phyloP scores from a whole-genome alignment of 108 stramenopile genomes.

The Nitzschia palea region DNA sequence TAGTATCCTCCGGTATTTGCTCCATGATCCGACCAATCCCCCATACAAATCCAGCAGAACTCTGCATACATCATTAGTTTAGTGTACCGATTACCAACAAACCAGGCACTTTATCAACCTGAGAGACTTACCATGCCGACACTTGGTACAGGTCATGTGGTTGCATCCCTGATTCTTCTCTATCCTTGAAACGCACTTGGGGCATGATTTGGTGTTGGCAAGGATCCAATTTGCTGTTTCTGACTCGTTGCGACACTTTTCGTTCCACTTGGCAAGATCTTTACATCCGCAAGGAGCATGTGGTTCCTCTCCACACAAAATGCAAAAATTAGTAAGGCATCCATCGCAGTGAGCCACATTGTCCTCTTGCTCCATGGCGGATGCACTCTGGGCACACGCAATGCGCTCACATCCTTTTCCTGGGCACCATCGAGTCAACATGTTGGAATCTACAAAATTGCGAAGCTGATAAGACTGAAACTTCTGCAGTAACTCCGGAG shows the following conservation, averaged over 20 bases:
- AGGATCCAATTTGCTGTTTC: slow-evolving; percentile 99
- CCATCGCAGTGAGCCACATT: slow-evolving; percentile 62
- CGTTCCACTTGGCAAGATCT: slow-evolving; percentile 84
- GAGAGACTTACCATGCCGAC: slow-evolving; percentile 14
- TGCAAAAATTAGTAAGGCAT: slow-evolving; percentile 83
- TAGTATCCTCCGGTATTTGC: slow-evolving; percentile 98
- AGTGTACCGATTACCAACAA: slow-evolving; percentile 88
- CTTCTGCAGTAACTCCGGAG: slow-evolving; percentile 57
- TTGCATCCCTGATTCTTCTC: slow-evolving; percentile 99
- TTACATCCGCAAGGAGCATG: slow-evolving; percentile 89
- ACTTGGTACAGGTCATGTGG: slow-evolving; percentile 86
- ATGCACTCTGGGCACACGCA: slow-evolving; percentile 66
- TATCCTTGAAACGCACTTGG: slow-evolving; percentile 95
- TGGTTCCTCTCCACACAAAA: slow-evolving; percentile 93
- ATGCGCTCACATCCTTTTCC: slow-evolving; percentile 92
- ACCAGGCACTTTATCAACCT: slow-evolving; percentile 79
- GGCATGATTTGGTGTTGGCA: slow-evolving; percentile 98
- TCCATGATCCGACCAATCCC: slow-evolving; percentile 94
- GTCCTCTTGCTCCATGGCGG: slow-evolving; percentile 60
- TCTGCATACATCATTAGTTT: slow-evolving; percentile 85
- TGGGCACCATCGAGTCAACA: slow-evolving; percentile 96
- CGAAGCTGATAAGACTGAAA: slow-evolving; percentile 84
- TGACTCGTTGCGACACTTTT: slow-evolving; percentile 94
- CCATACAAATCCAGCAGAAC: slow-evolving; percentile 99
- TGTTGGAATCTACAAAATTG: slow-evolving; percentile 93